Percentiles rank a stretch among this genome's conserved stretches.
Evolutionary conservation across 2,329 filamentous ascomycete genomes (phyloP).

Genomic region (Ceratocystis colombiana): DNA sequence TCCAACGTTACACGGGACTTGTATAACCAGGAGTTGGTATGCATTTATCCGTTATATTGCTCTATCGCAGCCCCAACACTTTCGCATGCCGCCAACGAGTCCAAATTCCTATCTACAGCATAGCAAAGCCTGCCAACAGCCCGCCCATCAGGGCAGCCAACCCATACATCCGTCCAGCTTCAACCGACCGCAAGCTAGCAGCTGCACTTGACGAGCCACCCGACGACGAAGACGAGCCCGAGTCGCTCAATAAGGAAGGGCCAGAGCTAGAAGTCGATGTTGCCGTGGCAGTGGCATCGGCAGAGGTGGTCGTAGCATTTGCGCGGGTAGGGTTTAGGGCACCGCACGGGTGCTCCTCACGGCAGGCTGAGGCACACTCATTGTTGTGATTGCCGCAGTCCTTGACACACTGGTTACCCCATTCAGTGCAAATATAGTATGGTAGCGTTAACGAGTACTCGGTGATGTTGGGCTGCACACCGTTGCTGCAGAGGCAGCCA

Average conservation of each 20-base stretch:
- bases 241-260: conserved; percentile 21
- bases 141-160: conserved; percentile 34
- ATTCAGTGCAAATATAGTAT: conserved; percentile 65
- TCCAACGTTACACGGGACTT: background rate
- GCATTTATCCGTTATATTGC: background rate
- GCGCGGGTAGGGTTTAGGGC: conserved; percentile 51
- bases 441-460: conserved; percentile 71
- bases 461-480: conserved; percentile 57
- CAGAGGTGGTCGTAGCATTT: conserved; percentile 43
- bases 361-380: conserved; percentile 51
- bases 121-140: conserved; percentile 36
- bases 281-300: conserved; percentile 34
- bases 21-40: background rate
- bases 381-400: conserved; percentile 46
- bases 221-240: conserved; percentile 24
- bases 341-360: conserved; percentile 60
- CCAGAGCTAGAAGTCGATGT: conserved; percentile 12
- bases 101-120: conserved; percentile 31
- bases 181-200: conserved; percentile 28
- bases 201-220: conserved; percentile 23
- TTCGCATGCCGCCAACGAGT: background rate
- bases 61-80: background rate
- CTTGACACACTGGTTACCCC: conserved; percentile 56
- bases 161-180: conserved; percentile 34
- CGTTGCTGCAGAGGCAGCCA: conserved; percentile 60